A percentile compares a stretch with the other conserved stretches of the same genome.
These are phyloP conservation scores for Aspergillus avenaceus DNA, from an alignment of 495 filamentous ascomycete species.

Conservation along the genomic window DNA sequence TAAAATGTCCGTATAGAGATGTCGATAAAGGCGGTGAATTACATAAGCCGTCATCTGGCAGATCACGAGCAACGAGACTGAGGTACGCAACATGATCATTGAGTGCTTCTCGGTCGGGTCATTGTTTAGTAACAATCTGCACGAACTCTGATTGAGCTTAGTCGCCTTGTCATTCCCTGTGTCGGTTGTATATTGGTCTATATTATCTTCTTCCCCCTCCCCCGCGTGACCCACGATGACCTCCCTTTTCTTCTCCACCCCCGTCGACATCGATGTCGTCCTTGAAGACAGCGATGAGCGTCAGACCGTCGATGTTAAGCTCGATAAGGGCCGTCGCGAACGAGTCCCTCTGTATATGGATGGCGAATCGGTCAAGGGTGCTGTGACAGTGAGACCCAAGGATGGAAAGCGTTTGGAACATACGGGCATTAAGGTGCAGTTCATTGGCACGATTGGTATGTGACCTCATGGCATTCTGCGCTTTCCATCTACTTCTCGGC, in stretches of 20 bases:
- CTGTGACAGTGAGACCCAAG: constrained; percentile 91
- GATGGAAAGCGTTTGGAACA: constrained; percentile 98
- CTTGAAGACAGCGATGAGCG: constrained; percentile 93
- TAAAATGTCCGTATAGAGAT: no score
- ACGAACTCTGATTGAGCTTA: constrained; percentile 1
- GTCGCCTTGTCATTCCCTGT: not conserved
- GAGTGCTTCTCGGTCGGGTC: no score
- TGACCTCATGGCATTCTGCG: not conserved
- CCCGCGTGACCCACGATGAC: constrained; percentile 53
- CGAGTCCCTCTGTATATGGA: constrained; percentile 97
- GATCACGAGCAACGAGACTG: no score
- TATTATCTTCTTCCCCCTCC: not conserved
- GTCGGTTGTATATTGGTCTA: not conserved
- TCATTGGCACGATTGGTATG: constrained; percentile 95
- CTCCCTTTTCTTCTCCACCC: constrained; percentile 96
- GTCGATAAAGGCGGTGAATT: not conserved
- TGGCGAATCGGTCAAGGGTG: constrained; percentile 95
- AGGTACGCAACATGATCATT: no score
- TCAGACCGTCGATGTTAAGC: constrained; percentile 93
- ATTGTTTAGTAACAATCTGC: constrained; percentile 1
- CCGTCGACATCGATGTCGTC: constrained; percentile 97
- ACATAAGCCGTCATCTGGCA: not conserved
- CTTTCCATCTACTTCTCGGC: not conserved
- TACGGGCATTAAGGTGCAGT: constrained; percentile 99
- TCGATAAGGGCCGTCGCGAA: constrained; percentile 94